Evolutionary conservation across 192 early-diverging fungal genomes (phyloP).

Genomic region (Martensiomyces pterosporus): DNA sequence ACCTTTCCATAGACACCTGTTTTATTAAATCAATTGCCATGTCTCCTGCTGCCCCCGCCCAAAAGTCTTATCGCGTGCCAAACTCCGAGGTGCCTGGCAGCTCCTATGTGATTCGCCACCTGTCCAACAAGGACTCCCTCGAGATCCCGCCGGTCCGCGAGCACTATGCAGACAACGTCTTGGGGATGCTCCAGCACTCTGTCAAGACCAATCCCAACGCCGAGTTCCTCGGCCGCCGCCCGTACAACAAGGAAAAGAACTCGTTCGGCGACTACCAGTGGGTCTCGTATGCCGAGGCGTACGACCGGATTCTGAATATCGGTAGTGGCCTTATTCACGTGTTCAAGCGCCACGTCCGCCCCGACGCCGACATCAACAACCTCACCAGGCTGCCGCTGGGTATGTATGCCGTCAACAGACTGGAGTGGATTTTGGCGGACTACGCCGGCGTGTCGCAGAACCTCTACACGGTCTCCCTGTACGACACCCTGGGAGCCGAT

Average conservation of each 20-base stretch:
- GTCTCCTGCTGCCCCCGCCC: conserved; percentile 8
- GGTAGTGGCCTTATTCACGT: conserved; percentile 68
- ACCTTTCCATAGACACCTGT: background rate
- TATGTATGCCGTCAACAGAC: conserved; percentile 71
- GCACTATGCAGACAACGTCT: conserved; percentile 31
- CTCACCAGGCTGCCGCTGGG: conserved; percentile 53
- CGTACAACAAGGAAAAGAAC: conserved; percentile 55
- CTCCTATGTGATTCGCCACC: conserved; percentile 46
- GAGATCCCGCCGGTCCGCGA: conserved; percentile 14
- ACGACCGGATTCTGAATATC: conserved; percentile 57
- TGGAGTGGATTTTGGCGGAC: conserved; percentile 74
- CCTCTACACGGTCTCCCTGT: conserved; percentile 70
- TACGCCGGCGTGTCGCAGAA: conserved; percentile 62
- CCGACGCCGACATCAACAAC: conserved; percentile 21
- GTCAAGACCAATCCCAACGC: conserved; percentile 51
- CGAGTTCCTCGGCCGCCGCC: conserved; percentile 64
- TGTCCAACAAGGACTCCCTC: conserved; percentile 29
- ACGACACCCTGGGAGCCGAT: conserved; percentile 86
- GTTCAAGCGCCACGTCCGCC: conserved; percentile 50
- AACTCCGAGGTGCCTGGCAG: conserved; percentile 42
- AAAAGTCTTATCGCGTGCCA: conserved; percentile 48
- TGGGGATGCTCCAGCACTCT: conserved; percentile 46
- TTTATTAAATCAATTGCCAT: background rate
- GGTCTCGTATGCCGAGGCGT: conserved; percentile 65
- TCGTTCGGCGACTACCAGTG: conserved; percentile 65